Base-by-base conservation (phyloP, 108 stramenopile genomes). In the Nitzschia putrida region DNA sequence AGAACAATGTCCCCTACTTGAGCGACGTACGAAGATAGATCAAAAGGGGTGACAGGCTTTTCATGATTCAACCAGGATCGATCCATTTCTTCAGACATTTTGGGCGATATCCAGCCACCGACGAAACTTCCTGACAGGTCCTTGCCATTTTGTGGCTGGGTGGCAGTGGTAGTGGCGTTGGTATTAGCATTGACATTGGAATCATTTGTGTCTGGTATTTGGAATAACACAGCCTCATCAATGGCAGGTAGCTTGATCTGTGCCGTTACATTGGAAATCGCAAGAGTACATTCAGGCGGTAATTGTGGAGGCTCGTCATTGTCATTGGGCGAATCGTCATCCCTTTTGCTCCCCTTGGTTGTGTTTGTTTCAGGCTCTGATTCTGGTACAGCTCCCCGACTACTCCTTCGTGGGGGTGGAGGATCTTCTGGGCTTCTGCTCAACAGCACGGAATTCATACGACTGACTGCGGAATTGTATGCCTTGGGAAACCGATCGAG, bases 1-100 rank as follows among this genome's bases (percentile, higher is more conserved):
- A 87, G 53, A 8, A 87, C 61, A 18, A 67, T 47, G 39, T 87
- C 80, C 7, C 85, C 85, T 1, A 58, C 64, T 67, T 87, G 85
- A 10, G 85, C 80, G n/a, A 81, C 77, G 45, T 69, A 77, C 8
- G 55, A 44, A 6, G 9, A 44, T 37, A 76, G 20, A 49, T 77
- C 71, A 49, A 76, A 70, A 39, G 25, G 47, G 0, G 24, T 59
- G 50, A 65, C 9, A 8, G 76, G 57, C 13, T 50, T 70, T 50
- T 72, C 78, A 16, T 63, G 39, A 20, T 60, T 74, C 1, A 83
- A 57, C 85, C 85, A 87, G 7, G 57, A 56, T 43, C 85, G 69
- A 47, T 83, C 74, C 47, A 87, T 40, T 13, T 56, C 21, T 12
- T 66, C 54, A 0, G 78, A 26, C 51, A 82, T 80, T 13, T 42